Evolutionary conservation across 2,329 filamentous ascomycete species (phyloP), one percentile per base, ranked within the genome.

Genomic region (Calonectria pseudoreteaudii): DNA sequence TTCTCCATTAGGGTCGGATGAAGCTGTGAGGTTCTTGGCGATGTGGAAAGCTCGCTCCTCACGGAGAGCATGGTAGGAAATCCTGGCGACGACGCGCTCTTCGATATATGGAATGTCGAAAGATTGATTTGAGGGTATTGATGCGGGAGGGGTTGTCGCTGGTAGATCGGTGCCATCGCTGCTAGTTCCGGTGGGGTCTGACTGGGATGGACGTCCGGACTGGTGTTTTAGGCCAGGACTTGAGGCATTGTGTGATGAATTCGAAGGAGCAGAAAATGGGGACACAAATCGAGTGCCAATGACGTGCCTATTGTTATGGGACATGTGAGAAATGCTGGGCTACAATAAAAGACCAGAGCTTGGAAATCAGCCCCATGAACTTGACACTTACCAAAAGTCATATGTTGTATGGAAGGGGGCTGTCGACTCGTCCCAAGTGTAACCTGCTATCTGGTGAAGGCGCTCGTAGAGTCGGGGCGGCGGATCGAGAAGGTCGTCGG

Each of bases 11-110:
- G 93, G 93, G 81, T 97, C 95, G 31, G 92, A 92, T 18, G 92
- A 92, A 70, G 90, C 88, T 49, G 93, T 91, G 64, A 98, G 88
- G 73, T 88, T 91, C 84, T 94, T 95, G 81, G 93, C 91, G 77
- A 97, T 94, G 79, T 98, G 94, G 81, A 94, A 98, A 71, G 96
- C 93, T 75, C 96, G 90, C 86, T 98, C 96, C 78, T 98, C 91
- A 10, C 96, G 92, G 67, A 98, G 87, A 20, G 93, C 90, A 84
- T 98, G 95, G 75, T 91, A 93, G 0, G 96, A 98, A 56, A 98
- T 89, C 28, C 95, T 92, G 53, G 95, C 96, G 34, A 98, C 88
- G 8, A 98, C 93, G 10, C 90, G 89, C 74, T 92, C 89, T 84
- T 91, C 93, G 56, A 91, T 80, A 74, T 89, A 90, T 52, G 88